These are phyloP conservation scores for Yueomyces sinensis DNA, from an alignment of 805 yeast species.

Conservation along the genomic window DNA sequence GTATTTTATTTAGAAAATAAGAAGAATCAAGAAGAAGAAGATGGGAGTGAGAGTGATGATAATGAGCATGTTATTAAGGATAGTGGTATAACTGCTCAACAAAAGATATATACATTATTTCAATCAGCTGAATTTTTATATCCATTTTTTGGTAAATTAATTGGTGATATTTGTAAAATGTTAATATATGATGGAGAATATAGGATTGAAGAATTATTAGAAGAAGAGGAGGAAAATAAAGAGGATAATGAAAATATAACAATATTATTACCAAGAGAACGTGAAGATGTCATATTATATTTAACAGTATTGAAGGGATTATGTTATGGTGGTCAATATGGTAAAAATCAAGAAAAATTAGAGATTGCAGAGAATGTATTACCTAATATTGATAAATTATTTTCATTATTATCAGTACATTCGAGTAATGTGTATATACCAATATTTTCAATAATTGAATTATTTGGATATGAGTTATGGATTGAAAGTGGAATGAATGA, in stretches of 20 bases:
- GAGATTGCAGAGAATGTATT: conserved; percentile 11
- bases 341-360: conserved; percentile 10
- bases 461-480: conserved; percentile 22
- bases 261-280: conserved; percentile 13
- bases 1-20: conserved; percentile 7
- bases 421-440: conserved; percentile 11
- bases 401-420: conserved; percentile 14
- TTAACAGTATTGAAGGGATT: conserved; percentile 19
- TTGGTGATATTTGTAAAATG: conserved; percentile 15
- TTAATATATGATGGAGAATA: conserved; percentile 14
- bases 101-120: conserved; percentile 10
- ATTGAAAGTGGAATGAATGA: conserved; percentile 13
- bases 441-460: conserved; percentile 13
- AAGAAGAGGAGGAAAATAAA: conserved; percentile 1
- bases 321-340: conserved; percentile 16
- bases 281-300: conserved; percentile 12
- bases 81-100: conserved; percentile 1
- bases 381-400: conserved; percentile 13
- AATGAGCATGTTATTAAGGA: not conserved
- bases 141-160: conserved; percentile 13
- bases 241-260: conserved; percentile 6
- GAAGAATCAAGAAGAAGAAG: conserved; percentile 1
- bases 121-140: conserved; percentile 24
- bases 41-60: no score
- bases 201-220: conserved; percentile 1